phyloP scores from a whole-genome alignment of 257 asterid species.

The Capsicum baccatum region DNA sequence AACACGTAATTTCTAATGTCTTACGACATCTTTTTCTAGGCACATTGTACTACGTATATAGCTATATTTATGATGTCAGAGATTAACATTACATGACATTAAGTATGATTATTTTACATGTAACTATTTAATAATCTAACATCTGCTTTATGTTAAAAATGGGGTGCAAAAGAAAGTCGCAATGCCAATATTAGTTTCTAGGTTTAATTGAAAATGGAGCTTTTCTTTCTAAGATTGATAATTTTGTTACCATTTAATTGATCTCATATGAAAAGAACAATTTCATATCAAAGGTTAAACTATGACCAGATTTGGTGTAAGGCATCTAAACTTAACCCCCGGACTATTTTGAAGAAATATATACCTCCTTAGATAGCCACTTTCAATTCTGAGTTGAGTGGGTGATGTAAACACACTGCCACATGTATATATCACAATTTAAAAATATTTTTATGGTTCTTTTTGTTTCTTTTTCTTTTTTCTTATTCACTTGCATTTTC shows the following conservation, averaged over 20 bases:
- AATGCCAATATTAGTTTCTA: not conserved
- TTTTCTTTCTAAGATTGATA: slow-evolving; percentile 6
- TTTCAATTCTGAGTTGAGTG: too few relatives aligned
- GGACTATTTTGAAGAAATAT: too few relatives aligned
- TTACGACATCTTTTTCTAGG: not conserved
- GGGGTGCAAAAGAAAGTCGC: not conserved
- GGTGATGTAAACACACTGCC: too few relatives aligned
- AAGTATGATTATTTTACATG: not conserved
- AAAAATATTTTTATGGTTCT: too few relatives aligned
- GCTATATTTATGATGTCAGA: not conserved
- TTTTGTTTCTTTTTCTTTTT: too few relatives aligned
- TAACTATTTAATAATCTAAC: not conserved
- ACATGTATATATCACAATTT: too few relatives aligned
- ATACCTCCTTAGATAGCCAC: too few relatives aligned
- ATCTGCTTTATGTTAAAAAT: not conserved
- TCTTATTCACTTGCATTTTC: too few relatives aligned
- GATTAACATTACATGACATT: not conserved
- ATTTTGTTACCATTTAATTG: not conserved
- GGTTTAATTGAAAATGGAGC: not conserved
- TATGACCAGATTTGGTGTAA: too few relatives aligned
- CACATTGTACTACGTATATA: not conserved
- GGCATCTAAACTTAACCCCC: too few relatives aligned
- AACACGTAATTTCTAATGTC: not conserved
- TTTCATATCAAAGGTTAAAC: not conserved
- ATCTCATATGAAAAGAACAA: not conserved